Evolutionary conservation across 140 eudicot genomes (phyloP).

Genomic region (Senecio squalidus): DNA sequence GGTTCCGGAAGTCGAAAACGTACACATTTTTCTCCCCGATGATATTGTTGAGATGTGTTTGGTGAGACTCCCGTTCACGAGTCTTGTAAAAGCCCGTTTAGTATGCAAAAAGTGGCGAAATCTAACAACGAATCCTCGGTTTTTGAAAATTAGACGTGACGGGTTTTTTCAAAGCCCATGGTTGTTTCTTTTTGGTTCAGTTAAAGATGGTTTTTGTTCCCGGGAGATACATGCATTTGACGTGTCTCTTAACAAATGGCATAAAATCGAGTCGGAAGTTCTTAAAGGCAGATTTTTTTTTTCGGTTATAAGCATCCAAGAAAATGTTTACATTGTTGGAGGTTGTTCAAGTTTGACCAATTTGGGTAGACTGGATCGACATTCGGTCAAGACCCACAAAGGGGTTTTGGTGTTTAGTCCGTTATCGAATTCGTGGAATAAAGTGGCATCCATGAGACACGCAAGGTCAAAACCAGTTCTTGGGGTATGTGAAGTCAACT

Average conservation of each 20-base stretch:
- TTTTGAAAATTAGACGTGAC: conserved; percentile 62
- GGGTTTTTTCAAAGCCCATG: conserved; percentile 62
- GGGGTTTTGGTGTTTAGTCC: conserved; percentile 77
- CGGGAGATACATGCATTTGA: conserved; percentile 82
- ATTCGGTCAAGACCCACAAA: conserved; percentile 89
- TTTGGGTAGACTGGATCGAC: conserved; percentile 66
- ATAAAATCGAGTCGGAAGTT: conserved; percentile 56
- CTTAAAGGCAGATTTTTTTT: conserved; percentile 81
- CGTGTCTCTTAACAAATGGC: conserved; percentile 66
- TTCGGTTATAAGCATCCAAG: conserved; percentile 64
- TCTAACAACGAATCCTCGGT: conserved; percentile 56
- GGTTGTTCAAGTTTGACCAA: conserved; percentile 94
- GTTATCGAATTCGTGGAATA: conserved; percentile 62
- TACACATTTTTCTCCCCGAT: conserved; percentile 71
- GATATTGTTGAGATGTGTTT: conserved; percentile 93
- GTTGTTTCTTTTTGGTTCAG: conserved; percentile 78
- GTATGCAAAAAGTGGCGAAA: conserved; percentile 84
- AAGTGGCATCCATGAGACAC: conserved; percentile 74
- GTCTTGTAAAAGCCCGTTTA: conserved; percentile 87
- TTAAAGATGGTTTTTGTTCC: conserved; percentile 76
- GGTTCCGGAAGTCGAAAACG: conserved; percentile 28
- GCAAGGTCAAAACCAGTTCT: conserved; percentile 81
- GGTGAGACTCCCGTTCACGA: conserved; percentile 71
- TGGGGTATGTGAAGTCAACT: conserved; percentile 58
- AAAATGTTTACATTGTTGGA: conserved; percentile 67